phyloP scores from a whole-genome alignment of 495 filamentous ascomycete species.

The Apodospora peruviana region DNA sequence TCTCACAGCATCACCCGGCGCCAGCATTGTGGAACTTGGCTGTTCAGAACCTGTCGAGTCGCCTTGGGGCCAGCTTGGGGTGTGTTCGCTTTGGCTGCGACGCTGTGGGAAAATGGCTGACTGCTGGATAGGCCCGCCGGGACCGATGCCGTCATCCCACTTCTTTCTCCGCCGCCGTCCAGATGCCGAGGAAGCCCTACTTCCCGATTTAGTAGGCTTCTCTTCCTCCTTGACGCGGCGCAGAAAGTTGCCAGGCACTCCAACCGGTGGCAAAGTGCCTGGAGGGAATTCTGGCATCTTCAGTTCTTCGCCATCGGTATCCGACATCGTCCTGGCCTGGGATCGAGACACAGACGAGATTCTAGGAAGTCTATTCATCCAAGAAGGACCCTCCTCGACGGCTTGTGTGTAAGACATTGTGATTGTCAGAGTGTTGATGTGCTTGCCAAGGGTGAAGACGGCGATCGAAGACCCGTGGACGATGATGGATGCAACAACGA shows the following conservation, averaged over 20 bases:
- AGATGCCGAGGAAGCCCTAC: conserved; percentile 56
- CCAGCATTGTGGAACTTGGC: conserved; percentile 17
- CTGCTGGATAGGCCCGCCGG: conserved; percentile 83
- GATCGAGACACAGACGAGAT: conserved; percentile 83
- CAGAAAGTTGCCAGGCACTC: conserved; percentile 72
- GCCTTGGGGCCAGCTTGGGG: conserved; percentile 17
- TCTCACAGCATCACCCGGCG: conserved; percentile 17
- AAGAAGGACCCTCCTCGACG: conserved; percentile 81
- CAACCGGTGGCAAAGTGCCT: conserved; percentile 71
- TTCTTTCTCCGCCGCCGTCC: conserved; percentile 58
- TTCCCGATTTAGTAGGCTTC: conserved; percentile 42
- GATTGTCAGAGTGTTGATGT: conserved; percentile 92
- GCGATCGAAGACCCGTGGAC: conserved; percentile 97
- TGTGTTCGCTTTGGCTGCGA: conserved; percentile 35
- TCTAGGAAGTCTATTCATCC: conserved; percentile 91
- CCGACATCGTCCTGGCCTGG: conserved; percentile 67
- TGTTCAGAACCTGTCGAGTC: conserved; percentile 12
- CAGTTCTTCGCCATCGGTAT: conserved; percentile 44
- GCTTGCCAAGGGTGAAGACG: conserved; percentile 96
- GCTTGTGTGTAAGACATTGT: conserved; percentile 93
- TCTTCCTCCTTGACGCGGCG: conserved; percentile 79
- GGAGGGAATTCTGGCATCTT: conserved; percentile 65
- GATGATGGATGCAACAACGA: conserved; percentile 90
- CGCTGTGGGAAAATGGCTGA: conserved; percentile 80
- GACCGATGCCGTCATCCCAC: conserved; percentile 66